These are phyloP conservation scores for Sphagnum contortum DNA, from an alignment of 225 moss, liverwort and hornwort species.

Conservation along the genomic window DNA sequence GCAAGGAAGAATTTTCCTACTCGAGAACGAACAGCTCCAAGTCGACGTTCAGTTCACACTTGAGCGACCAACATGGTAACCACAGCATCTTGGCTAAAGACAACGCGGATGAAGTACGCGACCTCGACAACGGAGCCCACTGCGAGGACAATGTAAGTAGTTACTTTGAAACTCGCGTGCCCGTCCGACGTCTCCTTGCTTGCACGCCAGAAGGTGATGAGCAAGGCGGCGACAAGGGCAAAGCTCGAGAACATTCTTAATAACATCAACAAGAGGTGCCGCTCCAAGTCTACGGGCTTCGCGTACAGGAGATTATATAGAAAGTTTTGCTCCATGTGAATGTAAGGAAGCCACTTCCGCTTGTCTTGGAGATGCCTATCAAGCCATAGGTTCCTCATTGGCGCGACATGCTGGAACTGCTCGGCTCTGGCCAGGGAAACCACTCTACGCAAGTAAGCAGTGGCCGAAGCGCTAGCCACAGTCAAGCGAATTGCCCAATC, in stretches of 20 bases:
- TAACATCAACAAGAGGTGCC: no score
- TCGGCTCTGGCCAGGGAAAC: neutral
- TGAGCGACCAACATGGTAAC: conserved; percentile 8
- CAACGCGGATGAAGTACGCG: conserved; percentile 3
- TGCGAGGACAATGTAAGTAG: conserved; percentile 7
- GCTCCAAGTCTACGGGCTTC: conserved; percentile 1
- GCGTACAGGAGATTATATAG: conserved; percentile 6
- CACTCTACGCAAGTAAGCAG: conserved; percentile 2
- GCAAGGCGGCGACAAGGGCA: neutral
- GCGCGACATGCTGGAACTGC: conserved; percentile 1
- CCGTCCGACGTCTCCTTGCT: neutral
- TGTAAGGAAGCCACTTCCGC: conserved; percentile 3
- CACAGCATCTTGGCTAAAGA: conserved; percentile 3
- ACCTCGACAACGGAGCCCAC: neutral
- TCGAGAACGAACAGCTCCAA: no score
- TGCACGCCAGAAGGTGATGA: neutral
- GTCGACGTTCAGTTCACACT: conserved; percentile 2
- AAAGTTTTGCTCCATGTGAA: conserved; percentile 6
- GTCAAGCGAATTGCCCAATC: neutral
- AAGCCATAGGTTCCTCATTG: neutral
- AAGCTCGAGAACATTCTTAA: conserved; percentile 1
- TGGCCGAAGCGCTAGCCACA: conserved; percentile 4
- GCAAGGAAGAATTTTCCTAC: no score
- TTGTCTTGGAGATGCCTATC: neutral
- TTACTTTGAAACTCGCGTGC: neutral